phyloP scores from a whole-genome alignment of 208 protist genomes.

The Leishmania tarentolae region DNA sequence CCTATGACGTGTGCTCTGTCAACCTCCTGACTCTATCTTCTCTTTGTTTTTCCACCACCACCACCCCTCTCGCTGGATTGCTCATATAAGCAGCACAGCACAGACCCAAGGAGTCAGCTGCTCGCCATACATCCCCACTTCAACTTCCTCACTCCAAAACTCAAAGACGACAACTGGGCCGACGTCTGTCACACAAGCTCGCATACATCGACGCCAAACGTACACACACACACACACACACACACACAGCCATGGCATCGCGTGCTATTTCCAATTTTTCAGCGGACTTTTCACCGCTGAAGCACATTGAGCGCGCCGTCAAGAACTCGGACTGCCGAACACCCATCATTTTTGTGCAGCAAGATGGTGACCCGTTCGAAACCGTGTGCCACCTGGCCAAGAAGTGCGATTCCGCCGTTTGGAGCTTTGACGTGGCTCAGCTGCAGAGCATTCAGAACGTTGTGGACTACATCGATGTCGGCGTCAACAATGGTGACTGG shows the following conservation, averaged over 20 bases:
- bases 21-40: not conserved
- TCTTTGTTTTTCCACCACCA: not conserved
- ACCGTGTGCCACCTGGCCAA: conserved; percentile 72
- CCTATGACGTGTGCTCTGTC: not conserved
- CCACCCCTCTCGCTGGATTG: not conserved
- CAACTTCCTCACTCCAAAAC: not conserved
- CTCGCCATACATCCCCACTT: not conserved
- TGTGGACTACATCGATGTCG: conserved; percentile 90
- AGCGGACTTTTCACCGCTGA: conserved; percentile 51
- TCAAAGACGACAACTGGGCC: not conserved
- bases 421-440: conserved; percentile 72
- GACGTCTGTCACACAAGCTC: not conserved
- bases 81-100: not conserved
- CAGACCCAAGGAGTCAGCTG: not conserved
- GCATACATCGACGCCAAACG: not conserved
- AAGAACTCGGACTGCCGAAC: conserved; percentile 89
- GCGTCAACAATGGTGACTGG: conserved; percentile 90
- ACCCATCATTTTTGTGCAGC: conserved; percentile 73
- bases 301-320: conserved; percentile 68
- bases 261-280: conserved; percentile 31
- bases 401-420: conserved; percentile 66
- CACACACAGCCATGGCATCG: conserved; percentile 13
- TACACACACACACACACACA: not conserved
- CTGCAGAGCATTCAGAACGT: conserved; percentile 70
- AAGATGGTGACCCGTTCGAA: conserved; percentile 86